Evolutionary conservation across 805 yeast genomes (phyloP).

Genomic region (Metschnikowia kofuensis): DNA sequence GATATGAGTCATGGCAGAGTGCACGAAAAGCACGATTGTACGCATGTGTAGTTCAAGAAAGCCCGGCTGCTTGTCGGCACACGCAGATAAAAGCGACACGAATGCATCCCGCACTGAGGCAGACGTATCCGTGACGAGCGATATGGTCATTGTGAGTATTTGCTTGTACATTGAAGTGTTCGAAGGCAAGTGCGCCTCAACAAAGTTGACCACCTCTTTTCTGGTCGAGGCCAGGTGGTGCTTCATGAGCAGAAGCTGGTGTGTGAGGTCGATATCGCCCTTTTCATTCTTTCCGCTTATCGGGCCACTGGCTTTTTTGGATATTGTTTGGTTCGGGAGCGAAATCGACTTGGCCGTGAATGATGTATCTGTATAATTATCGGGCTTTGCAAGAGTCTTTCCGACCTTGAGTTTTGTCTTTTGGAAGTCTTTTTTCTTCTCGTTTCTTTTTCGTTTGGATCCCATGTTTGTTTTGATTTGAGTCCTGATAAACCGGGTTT

Average conservation of each 20-base stretch:
- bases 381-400: conserved; percentile 66
- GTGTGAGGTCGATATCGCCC: conserved; percentile 48
- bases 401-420: conserved; percentile 87
- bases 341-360: conserved; percentile 66
- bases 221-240: conserved; percentile 73
- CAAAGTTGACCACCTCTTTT: conserved; percentile 61
- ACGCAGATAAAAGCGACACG: conserved; percentile 44
- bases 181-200: conserved; percentile 51
- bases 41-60: conserved; percentile 60
- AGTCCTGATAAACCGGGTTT: neutral
- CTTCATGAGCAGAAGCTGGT: conserved; percentile 63
- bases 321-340: conserved; percentile 44
- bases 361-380: conserved; percentile 81
- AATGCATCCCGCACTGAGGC: conserved; percentile 60
- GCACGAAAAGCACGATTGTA: conserved; percentile 65
- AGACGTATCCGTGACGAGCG: conserved; percentile 67
- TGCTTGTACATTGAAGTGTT: conserved; percentile 55
- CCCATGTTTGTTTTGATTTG: conserved; percentile 22
- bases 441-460: conserved; percentile 56
- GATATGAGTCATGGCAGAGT: conserved; percentile 93
- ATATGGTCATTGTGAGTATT: conserved; percentile 54
- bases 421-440: conserved; percentile 69
- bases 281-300: conserved; percentile 5
- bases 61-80: conserved; percentile 50
- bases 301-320: conserved; percentile 16